Evolutionary conservation across 1,284 basidiomycete genomes (phyloP), one percentile per base, ranked within the genome.

Genomic region (Ceratobasidium theobromae): DNA sequence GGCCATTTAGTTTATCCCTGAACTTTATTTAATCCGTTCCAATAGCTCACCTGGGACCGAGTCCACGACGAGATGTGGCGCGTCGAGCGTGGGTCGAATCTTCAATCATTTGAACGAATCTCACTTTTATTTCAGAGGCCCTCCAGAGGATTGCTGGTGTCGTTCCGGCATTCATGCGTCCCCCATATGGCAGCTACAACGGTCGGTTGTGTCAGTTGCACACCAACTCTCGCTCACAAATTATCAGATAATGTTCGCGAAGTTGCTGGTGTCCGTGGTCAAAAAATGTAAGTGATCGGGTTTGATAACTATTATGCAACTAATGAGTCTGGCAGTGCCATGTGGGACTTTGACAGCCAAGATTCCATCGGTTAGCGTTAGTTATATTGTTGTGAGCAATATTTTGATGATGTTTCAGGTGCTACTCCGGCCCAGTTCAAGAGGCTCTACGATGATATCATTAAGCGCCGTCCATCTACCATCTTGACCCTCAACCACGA

Each of bases 171-270:
- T 68, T 67, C 38, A 67, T 70, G 66, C 68, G 69, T 51, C 69
- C 69, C 28, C 69, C 69, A 4, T 70, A 48, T 41, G 69, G 69
- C n/a, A 58, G 65, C 33, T 69, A 68, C 57, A 69, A 70, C 46
- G 64, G 69, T 70, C 53, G 32, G 68, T 27, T 9, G 4, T 23
- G 9, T 21, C 9, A 43, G 25, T 28, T 46, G 3, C 27, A 35
- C 6, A 5, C 1, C 21, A 23, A n/a, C 18, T 35, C 33, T 32
- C n/a, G 25, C 6, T 30, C n/a, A 21, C 27, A 11, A 12, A 12
- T 35, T 35, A n/a, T n/a, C n/a, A 65, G 62, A 65, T 11, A 53
- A 53, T 21, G 62, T 65, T 12, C 41, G 23, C n/a, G 41, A 62
- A 21, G 58, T 62, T 51, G 58, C 58, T 49, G 58, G 58, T 18